Evolutionary conservation across 257 asterid genomes (phyloP).

Genomic region (Euphrasia confusa): DNA sequence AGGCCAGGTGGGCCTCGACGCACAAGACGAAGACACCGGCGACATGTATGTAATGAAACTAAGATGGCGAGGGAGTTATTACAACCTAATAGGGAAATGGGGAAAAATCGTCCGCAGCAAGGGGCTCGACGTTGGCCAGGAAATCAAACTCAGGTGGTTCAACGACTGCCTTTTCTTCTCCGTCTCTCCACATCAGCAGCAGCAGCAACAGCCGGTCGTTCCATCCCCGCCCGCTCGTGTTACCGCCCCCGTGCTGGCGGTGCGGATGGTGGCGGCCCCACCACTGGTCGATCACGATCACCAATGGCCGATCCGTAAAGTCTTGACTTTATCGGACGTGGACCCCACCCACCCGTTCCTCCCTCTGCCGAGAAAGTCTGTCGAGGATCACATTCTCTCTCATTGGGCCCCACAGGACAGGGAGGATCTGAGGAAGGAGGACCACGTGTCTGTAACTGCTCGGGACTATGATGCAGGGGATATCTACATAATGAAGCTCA

Average conservation of each 20-base stretch:
- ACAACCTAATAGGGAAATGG: no score
- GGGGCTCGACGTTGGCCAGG: conserved; percentile 57
- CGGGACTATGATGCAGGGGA: not conserved
- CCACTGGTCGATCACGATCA: conserved; percentile 28
- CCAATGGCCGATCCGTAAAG: conserved; percentile 39
- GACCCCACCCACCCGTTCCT: conserved; percentile 8
- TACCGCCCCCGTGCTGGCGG: conserved; percentile 23
- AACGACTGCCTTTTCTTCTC: conserved; percentile 47
- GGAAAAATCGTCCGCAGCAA: conserved; percentile 45
- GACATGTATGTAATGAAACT: conserved; percentile 34
- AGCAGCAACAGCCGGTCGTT: conserved; percentile 35
- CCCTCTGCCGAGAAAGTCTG: not conserved
- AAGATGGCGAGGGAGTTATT: no score
- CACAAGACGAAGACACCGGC: conserved; percentile 52
- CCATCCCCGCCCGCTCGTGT: conserved; percentile 2
- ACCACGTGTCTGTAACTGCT: not conserved
- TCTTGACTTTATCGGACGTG: not conserved
- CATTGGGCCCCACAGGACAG: not conserved
- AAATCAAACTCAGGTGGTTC: conserved; percentile 46
- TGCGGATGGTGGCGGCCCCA: conserved; percentile 32
- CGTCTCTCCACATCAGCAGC: conserved; percentile 23
- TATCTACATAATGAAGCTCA: not conserved
- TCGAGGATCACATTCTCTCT: not conserved
- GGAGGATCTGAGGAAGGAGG: not conserved
- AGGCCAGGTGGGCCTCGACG: conserved; percentile 45